Conservation (phyloP, 306 rosid species). For the Castanea crenata region DNA sequence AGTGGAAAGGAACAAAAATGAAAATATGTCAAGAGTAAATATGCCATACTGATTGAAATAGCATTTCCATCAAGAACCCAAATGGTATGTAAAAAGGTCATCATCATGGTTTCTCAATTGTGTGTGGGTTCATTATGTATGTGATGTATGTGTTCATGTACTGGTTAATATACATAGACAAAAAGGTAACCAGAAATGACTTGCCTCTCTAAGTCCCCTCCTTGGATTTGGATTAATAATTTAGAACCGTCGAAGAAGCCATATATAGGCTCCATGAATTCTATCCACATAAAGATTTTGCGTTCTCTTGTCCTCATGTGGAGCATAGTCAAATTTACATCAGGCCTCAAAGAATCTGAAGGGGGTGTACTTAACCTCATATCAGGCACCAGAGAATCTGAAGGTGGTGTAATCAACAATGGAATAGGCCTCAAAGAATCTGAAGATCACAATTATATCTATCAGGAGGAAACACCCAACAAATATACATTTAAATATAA, state of each 20-base stretch:
- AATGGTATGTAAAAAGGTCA: neutral
- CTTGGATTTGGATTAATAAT: slow-evolving; percentile 53
- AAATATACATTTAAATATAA: neutral
- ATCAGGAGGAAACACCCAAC: slow-evolving; percentile 15
- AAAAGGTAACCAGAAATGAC: slow-evolving; percentile 16
- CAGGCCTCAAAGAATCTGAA: no score
- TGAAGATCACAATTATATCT: slow-evolving; percentile 31
- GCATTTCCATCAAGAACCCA: neutral
- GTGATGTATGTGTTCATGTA: neutral
- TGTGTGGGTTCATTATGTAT: neutral
- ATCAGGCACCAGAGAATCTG: no score
- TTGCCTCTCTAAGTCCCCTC: slow-evolving; percentile 69
- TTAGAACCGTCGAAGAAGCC: slow-evolving; percentile 69
- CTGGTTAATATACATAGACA: neutral
- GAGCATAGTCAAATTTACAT: slow-evolving; percentile 32
- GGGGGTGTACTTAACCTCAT: slow-evolving; percentile 19
- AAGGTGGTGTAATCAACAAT: slow-evolving; percentile 52
- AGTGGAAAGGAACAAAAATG: slow-evolving; percentile 8
- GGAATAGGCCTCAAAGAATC: slow-evolving; percentile 74
- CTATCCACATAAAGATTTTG: slow-evolving; percentile 42
- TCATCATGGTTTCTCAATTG: neutral
- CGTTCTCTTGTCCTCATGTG: slow-evolving; percentile 64
- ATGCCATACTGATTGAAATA: neutral
- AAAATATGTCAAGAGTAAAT: neutral
- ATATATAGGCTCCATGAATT: slow-evolving; percentile 71